phyloP scores from a whole-genome alignment of 345 rosid species.

The Litchi chinensis region DNA sequence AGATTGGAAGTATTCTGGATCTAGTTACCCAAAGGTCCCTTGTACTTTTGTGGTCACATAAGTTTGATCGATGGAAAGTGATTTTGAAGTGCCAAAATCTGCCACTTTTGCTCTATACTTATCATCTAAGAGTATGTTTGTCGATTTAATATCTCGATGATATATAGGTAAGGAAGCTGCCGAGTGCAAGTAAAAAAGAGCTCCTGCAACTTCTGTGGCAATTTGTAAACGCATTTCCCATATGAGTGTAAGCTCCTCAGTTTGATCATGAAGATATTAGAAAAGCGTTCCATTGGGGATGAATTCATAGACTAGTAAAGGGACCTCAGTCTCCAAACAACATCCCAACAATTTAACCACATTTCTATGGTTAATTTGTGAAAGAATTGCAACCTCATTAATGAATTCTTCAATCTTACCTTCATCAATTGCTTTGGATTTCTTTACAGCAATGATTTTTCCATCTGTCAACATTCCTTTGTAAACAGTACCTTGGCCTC shows the following conservation, averaged over 20 bases:
- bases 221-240: slow-evolving; percentile 4
- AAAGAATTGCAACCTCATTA: background rate
- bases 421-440: slow-evolving; percentile 6
- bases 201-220: slow-evolving; percentile 4
- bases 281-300: slow-evolving; percentile 13
- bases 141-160: slow-evolving; percentile 1
- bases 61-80: slow-evolving; percentile 8
- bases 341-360: slow-evolving; percentile 12
- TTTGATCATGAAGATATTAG: slow-evolving; percentile 11
- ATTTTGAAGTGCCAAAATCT: slow-evolving; percentile 14
- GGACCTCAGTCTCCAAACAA: background rate
- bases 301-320: slow-evolving; percentile 2
- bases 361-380: slow-evolving; percentile 11
- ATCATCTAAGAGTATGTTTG: slow-evolving; percentile 9
- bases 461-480: background rate
- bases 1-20: background rate
- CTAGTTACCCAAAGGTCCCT: slow-evolving; percentile 9
- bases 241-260: background rate
- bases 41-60: slow-evolving; percentile 5
- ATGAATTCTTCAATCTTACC: background rate
- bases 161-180: background rate
- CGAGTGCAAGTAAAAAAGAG: background rate
- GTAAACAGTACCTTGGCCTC: slow-evolving; percentile 8
- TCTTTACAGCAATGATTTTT: slow-evolving; percentile 7
- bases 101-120: slow-evolving; percentile 17